Base-by-base conservation (phyloP, 2,329 filamentous ascomycete genomes). In the Cercospora janseana region DNA sequence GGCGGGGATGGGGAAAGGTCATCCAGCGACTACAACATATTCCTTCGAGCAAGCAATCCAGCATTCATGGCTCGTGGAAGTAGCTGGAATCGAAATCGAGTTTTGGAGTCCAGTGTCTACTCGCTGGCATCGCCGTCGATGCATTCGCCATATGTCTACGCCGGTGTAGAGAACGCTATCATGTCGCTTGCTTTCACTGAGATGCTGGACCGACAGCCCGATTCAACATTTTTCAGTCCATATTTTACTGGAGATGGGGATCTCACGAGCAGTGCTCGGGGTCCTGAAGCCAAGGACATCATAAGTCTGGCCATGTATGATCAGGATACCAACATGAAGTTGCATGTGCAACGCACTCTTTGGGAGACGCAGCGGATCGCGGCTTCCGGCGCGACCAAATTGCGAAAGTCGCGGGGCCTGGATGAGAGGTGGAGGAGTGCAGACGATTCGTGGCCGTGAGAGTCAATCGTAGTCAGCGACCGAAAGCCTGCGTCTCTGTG, bases 271-370 rank as follows among this genome's bases (percentile, higher is more conserved):
- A 12, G 5, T 16, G 29, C 7, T n/a, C 28, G 42, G 16, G 31
- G 51, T 8, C 51, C 56, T 44, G 24, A 50, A 1, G 59, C 55
- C 9, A 63, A 65, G 12, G 67, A 74, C 16, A 67, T 71, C 3
- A 47, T 74, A 18, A 67, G 69, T 23, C 55, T 77, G 9, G 71
- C 72, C 0, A 73, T 75, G 70, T 76, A 75, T 48, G 72, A 75
- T 46, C 74, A 77, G 51, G 67, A 65, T 1, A 60, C 55, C 8
- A 52, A 58, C 18, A 71, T 73, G 70, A 70, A 69, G 51, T 57
- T 75, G 28, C 59, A 67, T 29, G 63, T 70, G 8, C 72, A 75
- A 48, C 63, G 65, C 13, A 64, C 61, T n/a, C 58, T 72, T 0
- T 61, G 60, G 9, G 60, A 63, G 55, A 64, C 45, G 43, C 60